A percentile compares a stretch with the other conserved stretches of the same genome.
Evolutionary conservation across 1,139 yeast genomes (phyloP).

Genomic region (Pneumocystis murina): DNA sequence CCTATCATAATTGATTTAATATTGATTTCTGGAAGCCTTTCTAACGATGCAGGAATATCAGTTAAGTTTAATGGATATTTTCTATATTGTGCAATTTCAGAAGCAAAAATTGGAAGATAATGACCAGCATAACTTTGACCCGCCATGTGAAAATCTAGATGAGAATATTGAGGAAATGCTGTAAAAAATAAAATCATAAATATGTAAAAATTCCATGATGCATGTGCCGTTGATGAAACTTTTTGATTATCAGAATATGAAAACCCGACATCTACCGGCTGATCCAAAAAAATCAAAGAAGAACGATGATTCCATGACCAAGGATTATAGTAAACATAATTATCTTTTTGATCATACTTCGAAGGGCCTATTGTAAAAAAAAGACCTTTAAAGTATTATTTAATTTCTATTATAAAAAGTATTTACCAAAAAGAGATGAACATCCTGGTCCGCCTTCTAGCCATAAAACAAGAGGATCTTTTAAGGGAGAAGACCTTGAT

Average conservation of each 20-base stretch:
- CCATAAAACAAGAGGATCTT: conserved; percentile 78
- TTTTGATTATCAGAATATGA: conserved; percentile 51
- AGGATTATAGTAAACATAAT: conserved; percentile 55
- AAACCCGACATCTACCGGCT: conserved; percentile 88
- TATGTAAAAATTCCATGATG: conserved; percentile 91
- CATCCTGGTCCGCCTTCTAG: conserved; percentile 77
- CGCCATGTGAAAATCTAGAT: conserved; percentile 76
- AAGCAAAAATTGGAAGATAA: conserved; percentile 56
- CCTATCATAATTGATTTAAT: conserved; percentile 46
- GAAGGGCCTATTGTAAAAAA: conserved; percentile 86
- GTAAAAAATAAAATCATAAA: conserved; percentile 79
- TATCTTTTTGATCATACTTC: conserved; percentile 46
- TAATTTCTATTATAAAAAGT: background rate
- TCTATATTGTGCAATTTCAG: background rate
- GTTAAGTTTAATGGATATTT: background rate
- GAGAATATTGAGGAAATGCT: conserved; percentile 71
- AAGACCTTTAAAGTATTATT: conserved; percentile 28
- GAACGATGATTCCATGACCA: conserved; percentile 83
- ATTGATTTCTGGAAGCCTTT: conserved; percentile 57
- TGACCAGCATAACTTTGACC: conserved; percentile 99
- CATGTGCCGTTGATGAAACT: conserved; percentile 45
- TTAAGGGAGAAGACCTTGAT: conserved; percentile 74
- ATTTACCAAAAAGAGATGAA: conserved; percentile 53
- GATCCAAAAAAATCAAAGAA: conserved; percentile 80
- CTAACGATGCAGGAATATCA: conserved; percentile 1